A percentile compares a stretch with the other conserved stretches of the same genome.
phyloP scores from a whole-genome alignment of 2,329 filamentous ascomycete species.

The Thelonectria olida region DNA sequence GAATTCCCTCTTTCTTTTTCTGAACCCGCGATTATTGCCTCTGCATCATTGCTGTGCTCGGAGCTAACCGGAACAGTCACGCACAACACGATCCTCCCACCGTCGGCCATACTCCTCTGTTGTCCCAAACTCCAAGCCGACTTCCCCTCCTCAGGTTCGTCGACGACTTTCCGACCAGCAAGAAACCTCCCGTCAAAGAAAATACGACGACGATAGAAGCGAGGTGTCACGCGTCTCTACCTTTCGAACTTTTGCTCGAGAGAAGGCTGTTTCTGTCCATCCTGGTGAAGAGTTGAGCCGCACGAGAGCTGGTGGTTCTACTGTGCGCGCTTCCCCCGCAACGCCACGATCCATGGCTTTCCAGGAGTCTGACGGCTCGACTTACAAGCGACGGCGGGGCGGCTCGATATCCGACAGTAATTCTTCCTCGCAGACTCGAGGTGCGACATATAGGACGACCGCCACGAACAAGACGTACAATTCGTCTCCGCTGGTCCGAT shows the following conservation, averaged over 20 bases:
- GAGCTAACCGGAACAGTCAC: constrained; percentile 52
- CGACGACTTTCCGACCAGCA: constrained; percentile 68
- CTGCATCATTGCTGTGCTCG: constrained; percentile 10
- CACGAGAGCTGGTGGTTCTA: constrained; percentile 43
- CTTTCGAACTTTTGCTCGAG: constrained; percentile 54
- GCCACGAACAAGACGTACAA: constrained; percentile 55
- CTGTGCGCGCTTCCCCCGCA: constrained; percentile 54
- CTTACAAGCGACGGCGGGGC: constrained; percentile 48
- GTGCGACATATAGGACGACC: constrained; percentile 53
- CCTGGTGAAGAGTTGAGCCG: constrained; percentile 50
- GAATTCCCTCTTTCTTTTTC: background rate
- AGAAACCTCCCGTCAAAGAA: constrained; percentile 52
- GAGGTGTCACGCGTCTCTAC: constrained; percentile 53
- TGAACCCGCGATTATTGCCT: constrained; percentile 6
- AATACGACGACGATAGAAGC: constrained; percentile 55
- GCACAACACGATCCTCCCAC: constrained; percentile 56
- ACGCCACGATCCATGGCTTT: constrained; percentile 59
- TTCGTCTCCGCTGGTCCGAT: constrained; percentile 67
- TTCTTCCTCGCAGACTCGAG: constrained; percentile 50
- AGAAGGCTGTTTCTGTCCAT: constrained; percentile 52
- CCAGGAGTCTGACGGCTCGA: constrained; percentile 52
- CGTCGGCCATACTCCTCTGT: constrained; percentile 64
- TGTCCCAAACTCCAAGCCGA: constrained; percentile 57
- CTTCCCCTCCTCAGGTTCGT: constrained; percentile 60
- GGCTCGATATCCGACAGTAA: constrained; percentile 61